Evolutionary conservation across 2,329 filamentous ascomycete genomes (phyloP), one percentile per base, ranked within the genome.

Genomic region (Byssoonygena ceratinophila): DNA sequence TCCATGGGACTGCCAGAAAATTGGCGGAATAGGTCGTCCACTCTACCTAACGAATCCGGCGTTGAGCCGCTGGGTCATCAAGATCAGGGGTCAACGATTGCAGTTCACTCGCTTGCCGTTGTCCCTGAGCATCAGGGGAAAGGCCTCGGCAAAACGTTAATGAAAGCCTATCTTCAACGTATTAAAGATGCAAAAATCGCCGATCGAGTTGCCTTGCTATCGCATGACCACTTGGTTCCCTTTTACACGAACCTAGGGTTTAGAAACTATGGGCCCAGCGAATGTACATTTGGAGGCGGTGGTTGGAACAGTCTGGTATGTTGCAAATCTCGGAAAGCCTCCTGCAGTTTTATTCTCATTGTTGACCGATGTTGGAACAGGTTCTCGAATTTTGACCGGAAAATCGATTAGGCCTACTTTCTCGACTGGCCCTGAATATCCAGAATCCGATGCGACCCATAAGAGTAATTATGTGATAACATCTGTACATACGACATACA

Each of bases 181-280:
- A 84, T 92, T 69, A 82, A 80, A 62, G 78, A 80, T 55, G 79
- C 83, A 1, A 81, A 76, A 1, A 76, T 87, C 45, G 85, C 82
- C 2, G 81, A 89, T 60, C 77, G 83, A 32, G 77, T 92, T 58
- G 82, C 85, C 1, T 73, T 95, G 39, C 81, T 95, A 60, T 84
- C 87, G 50, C 83, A 87, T 63, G 82, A 88, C 55, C 77, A 83
- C 53, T 73, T 91, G 34, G 73, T 91, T 23, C 72, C 72, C 0
- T 95, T 85, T 66, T 96, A 94, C 65, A 77, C 83, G 64, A 76
- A 76, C n/a, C 77, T 87, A 59, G 81, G 87, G 0, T 95, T 92
- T 65, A 72, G 73, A 59, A 79, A 83, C 59, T 68, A 76, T 27
- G 87, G 89, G 0, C 71, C 75, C 46, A 92, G 87, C 66, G 71